Percentiles rank a stretch among this genome's conserved stretches.
Conservation (phyloP, 169 alveolate species). For the Cyclospora cayetanensis region DNA sequence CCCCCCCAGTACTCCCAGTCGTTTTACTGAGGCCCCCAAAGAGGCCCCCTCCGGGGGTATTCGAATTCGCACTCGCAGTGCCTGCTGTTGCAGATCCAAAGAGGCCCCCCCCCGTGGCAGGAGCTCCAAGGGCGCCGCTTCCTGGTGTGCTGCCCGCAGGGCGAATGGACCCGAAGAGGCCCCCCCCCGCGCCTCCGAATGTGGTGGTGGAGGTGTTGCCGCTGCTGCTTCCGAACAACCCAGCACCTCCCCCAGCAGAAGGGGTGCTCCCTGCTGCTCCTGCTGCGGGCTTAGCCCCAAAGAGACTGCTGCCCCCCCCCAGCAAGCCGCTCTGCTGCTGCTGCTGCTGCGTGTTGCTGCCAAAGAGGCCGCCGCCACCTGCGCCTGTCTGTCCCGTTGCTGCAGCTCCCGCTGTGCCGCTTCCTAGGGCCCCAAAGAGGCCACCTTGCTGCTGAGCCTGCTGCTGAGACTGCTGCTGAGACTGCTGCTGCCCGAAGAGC, state of each 20-base stretch:
- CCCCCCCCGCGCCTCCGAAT: slow-evolving; percentile 18
- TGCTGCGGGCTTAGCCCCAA: slow-evolving; percentile 47
- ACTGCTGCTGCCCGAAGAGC: slow-evolving; percentile 52
- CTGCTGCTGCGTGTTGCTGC: slow-evolving; percentile 59
- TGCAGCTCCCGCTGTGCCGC: slow-evolving; percentile 7
- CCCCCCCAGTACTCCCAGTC: background rate
- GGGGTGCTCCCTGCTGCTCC: background rate
- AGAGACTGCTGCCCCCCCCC: slow-evolving; percentile 44
- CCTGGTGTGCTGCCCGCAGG: slow-evolving; percentile 32
- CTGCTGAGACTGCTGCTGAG: slow-evolving; percentile 42
- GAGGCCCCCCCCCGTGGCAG: background rate
- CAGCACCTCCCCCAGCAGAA: background rate
- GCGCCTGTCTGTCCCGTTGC: background rate
- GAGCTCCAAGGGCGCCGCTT: background rate
- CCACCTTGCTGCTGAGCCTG: background rate
- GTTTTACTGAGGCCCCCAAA: background rate
- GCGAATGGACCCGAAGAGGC: slow-evolving; percentile 51
- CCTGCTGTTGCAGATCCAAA: background rate
- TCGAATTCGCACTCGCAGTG: background rate
- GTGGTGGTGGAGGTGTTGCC: background rate
- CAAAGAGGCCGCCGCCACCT: slow-evolving; percentile 43
- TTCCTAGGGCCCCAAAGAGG: slow-evolving; percentile 27
- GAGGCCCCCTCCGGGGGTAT: slow-evolving; percentile 2
- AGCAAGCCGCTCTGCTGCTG: slow-evolving; percentile 48
- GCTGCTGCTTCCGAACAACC: slow-evolving; percentile 62